Percentiles rank a stretch among this genome's conserved stretches.
phyloP scores from a whole-genome alignment of 1,284 basidiomycete species.

The Melampsora americana region DNA sequence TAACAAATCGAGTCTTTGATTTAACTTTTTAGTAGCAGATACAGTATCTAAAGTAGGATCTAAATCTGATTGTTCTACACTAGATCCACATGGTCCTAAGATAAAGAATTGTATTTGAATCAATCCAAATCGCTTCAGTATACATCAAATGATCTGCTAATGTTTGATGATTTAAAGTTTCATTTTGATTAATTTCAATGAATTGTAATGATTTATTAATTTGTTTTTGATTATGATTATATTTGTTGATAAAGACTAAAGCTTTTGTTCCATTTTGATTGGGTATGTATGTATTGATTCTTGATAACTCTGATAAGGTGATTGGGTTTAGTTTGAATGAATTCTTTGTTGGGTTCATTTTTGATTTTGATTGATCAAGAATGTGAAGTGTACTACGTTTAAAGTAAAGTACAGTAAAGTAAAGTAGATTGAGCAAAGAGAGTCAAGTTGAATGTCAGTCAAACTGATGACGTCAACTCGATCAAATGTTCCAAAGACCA shows the following conservation, averaged over 20 bases:
- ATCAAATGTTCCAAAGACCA: no score
- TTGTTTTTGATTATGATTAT: constrained; percentile 11
- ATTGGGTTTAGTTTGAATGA: constrained; percentile 7
- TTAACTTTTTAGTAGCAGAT: constrained; percentile 9
- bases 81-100: constrained; percentile 25
- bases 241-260: constrained; percentile 14
- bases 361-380: no score
- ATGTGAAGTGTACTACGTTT: no score
- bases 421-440: no score
- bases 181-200: constrained; percentile 8
- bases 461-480: no score
- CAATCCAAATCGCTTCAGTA: constrained; percentile 32
- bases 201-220: constrained; percentile 20
- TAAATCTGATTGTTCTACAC: constrained; percentile 13
- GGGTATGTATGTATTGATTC: constrained; percentile 17
- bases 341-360: not conserved
- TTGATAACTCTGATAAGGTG: constrained; percentile 12
- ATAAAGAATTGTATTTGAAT: constrained; percentile 26
- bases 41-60: constrained; percentile 14
- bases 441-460: no score
- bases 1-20: constrained; percentile 4
- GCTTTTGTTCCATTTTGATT: constrained; percentile 14
- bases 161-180: not conserved
- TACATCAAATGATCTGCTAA: constrained; percentile 17
- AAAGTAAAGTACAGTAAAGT: no score